phyloP scores from a whole-genome alignment of 1,284 basidiomycete genomes.

The Puccinia sorghi region DNA sequence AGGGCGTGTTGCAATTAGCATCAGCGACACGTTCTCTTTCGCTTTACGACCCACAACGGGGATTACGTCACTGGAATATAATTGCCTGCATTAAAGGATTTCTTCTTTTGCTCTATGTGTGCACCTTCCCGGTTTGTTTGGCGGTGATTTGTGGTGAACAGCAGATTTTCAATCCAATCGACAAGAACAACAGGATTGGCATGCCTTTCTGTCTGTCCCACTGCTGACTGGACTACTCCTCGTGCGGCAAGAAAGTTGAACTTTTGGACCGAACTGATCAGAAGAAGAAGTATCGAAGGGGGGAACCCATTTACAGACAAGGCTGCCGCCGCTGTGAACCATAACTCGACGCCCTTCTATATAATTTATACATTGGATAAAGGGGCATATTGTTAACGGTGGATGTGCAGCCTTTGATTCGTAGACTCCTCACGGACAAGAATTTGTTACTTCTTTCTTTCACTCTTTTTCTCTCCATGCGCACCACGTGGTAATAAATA shows the following conservation, averaged over 20 bases:
- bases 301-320: background rate
- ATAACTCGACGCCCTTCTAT: background rate
- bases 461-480: too few species aligned
- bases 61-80: constrained; percentile 12
- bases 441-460: too few species aligned
- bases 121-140: constrained; percentile 7
- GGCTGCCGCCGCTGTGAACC: constrained; percentile 9
- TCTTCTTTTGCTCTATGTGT: background rate
- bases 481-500: too few species aligned
- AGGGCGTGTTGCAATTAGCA: too few species aligned
- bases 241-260: background rate
- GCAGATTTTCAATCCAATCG: constrained; percentile 2
- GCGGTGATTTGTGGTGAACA: background rate
- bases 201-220: background rate
- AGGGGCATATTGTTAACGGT: too few species aligned
- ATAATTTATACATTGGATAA: too few species aligned
- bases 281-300: too few species aligned
- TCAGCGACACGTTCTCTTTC: constrained; percentile 4
- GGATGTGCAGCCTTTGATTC: too few species aligned
- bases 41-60: constrained; percentile 10
- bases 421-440: too few species aligned
- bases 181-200: background rate
- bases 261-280: background rate
- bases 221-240: too few species aligned
- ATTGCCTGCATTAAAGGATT: constrained; percentile 16